A percentile compares a stretch with the other conserved stretches of the same genome.
phyloP scores from a whole-genome alignment of 192 early-diverging fungal genomes.

The Rhizoclosmatium sp. region DNA sequence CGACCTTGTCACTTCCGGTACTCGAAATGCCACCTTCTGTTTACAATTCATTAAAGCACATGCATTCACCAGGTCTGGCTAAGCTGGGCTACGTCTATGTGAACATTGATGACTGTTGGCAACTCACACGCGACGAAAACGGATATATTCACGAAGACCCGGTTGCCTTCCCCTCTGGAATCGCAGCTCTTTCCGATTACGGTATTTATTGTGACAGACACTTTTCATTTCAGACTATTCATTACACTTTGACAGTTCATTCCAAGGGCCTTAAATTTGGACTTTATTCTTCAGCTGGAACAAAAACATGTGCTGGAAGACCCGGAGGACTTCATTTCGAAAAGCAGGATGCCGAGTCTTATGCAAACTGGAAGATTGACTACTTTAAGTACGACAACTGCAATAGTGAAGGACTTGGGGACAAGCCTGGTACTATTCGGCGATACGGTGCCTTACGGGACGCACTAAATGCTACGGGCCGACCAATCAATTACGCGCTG shows the following conservation, averaged over 20 bases:
- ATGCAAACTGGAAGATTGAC: constrained; percentile 65
- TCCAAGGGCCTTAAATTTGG: constrained; percentile 52
- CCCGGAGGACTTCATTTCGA: constrained; percentile 60
- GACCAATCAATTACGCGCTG: constrained; percentile 53
- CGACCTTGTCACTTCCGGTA: constrained; percentile 46
- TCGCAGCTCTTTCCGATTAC: constrained; percentile 57
- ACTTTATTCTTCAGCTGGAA: constrained; percentile 55
- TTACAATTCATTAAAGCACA: background rate
- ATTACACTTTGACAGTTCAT: constrained; percentile 43
- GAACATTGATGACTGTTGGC: constrained; percentile 70
- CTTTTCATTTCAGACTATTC: background rate
- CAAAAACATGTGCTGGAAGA: constrained; percentile 58
- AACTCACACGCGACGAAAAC: constrained; percentile 43
- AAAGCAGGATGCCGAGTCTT: constrained; percentile 55
- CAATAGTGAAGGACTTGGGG: constrained; percentile 43
- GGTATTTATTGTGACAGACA: background rate
- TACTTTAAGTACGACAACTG: constrained; percentile 73
- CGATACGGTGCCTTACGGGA: constrained; percentile 48
- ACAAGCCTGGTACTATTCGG: background rate
- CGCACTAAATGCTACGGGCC: constrained; percentile 53
- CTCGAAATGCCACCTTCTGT: background rate
- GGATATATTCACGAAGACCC: constrained; percentile 47
- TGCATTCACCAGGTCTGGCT: constrained; percentile 31
- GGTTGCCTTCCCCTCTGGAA: constrained; percentile 61
- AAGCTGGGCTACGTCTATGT: constrained; percentile 64